These are phyloP conservation scores for Lipomyces japonicus DNA, from an alignment of 805 yeast species.

Conservation along the genomic window DNA sequence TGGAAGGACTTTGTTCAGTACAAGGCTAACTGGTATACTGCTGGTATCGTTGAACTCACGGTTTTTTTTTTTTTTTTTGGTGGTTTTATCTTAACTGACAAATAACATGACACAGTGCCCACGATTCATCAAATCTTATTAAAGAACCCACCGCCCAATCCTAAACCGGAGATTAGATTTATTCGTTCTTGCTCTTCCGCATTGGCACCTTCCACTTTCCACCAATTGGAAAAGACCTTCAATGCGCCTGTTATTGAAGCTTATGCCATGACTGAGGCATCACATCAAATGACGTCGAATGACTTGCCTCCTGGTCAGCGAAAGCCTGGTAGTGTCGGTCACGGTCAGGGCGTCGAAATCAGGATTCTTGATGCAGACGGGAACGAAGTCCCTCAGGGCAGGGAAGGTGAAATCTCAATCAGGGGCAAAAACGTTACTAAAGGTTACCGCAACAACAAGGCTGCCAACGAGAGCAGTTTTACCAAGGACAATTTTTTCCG, in stretches of 20 bases:
- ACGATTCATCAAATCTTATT: conserved; percentile 67
- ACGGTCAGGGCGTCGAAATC: conserved; percentile 64
- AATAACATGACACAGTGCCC: too few species aligned
- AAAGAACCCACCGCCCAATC: conserved; percentile 48
- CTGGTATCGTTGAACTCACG: not conserved
- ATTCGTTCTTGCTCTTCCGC: conserved; percentile 71
- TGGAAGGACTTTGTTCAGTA: conserved; percentile 54
- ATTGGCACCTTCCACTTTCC: conserved; percentile 62
- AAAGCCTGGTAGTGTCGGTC: conserved; percentile 70
- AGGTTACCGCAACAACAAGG: conserved; percentile 67
- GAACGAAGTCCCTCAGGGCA: conserved; percentile 47
- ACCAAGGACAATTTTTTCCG: conserved; percentile 61
- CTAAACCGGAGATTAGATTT: conserved; percentile 56
- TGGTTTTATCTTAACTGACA: too few species aligned
- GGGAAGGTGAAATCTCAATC: conserved; percentile 65
- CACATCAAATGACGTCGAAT: conserved; percentile 78
- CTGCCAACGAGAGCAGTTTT: conserved; percentile 66
- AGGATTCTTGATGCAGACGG: conserved; percentile 53
- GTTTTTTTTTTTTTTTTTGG: too few species aligned
- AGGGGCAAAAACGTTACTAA: conserved; percentile 65
- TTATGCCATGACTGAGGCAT: conserved; percentile 69
- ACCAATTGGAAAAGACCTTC: conserved; percentile 53
- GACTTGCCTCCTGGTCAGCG: conserved; percentile 61
- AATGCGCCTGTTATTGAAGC: conserved; percentile 71
- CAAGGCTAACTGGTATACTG: conserved; percentile 63